These are phyloP conservation scores for Triticum aestivum DNA, from an alignment of 176 grass and related monocot species.

Conservation along the genomic window IWGSC_CS_RefSeq_v2.1 NC_057806.1:625342549-625343048, in stretches of 20 bases:
- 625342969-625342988: not conserved
- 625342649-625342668: not conserved
- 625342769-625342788: not conserved
- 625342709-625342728: not conserved
- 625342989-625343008: not conserved
- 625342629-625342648: not conserved
- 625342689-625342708: constrained; percentile 21
- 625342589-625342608: not conserved
- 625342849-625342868: not conserved
- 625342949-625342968: not conserved
- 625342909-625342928: not conserved
- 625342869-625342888: not conserved
- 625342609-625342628: constrained; percentile 15
- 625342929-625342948: not conserved
- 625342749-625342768: constrained; percentile 15
- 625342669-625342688: constrained; percentile 6
- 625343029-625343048: not conserved
- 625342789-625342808: constrained; percentile 3
- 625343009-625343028: not conserved
- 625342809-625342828: not conserved
- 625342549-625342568: not conserved
- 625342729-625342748: not conserved
- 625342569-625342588: not conserved
- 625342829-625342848: not conserved
- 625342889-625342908: not conserved